Percentiles rank a stretch among this genome's conserved stretches.
Conservation (phyloP, 768 basidiomycete genomes). For the Kwoniella shandongensis region DNA sequence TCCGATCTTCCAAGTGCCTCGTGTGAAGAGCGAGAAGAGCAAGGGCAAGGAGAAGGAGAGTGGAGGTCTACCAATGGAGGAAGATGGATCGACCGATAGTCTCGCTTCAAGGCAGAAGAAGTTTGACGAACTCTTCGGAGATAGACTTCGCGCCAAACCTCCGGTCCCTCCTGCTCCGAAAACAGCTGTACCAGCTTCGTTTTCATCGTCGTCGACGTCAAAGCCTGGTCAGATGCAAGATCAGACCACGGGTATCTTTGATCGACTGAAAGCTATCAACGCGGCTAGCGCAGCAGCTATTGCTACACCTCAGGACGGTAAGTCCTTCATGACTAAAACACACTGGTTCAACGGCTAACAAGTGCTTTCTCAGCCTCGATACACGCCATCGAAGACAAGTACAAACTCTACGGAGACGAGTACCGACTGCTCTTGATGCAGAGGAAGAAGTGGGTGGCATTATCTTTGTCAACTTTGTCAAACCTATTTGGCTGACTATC, state of each 20-base stretch:
- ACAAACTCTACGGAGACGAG: not conserved
- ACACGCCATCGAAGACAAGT: not conserved
- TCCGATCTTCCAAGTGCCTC: constrained; percentile 10
- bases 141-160: not conserved
- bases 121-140: constrained; percentile 4
- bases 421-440: not conserved
- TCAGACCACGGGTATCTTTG: too few species aligned
- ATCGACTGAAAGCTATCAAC: too few species aligned
- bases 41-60: not conserved
- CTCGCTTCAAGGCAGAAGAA: not conserved
- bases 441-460: too few species aligned
- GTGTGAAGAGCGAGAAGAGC: not conserved
- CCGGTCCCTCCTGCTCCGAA: not conserved
- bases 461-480: too few species aligned
- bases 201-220: not conserved
- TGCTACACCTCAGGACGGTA: too few species aligned
- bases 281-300: not conserved
- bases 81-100: constrained; percentile 11
- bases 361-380: too few species aligned
- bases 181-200: too few species aligned
- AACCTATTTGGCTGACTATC: too few species aligned
- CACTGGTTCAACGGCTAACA: not conserved
- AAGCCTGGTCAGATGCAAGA: too few species aligned
- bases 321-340: too few species aligned
- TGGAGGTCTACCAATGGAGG: constrained; percentile 3